Evolutionary conservation across 257 asterid species (phyloP).

Genomic region (Eustoma russellianum): DNA sequence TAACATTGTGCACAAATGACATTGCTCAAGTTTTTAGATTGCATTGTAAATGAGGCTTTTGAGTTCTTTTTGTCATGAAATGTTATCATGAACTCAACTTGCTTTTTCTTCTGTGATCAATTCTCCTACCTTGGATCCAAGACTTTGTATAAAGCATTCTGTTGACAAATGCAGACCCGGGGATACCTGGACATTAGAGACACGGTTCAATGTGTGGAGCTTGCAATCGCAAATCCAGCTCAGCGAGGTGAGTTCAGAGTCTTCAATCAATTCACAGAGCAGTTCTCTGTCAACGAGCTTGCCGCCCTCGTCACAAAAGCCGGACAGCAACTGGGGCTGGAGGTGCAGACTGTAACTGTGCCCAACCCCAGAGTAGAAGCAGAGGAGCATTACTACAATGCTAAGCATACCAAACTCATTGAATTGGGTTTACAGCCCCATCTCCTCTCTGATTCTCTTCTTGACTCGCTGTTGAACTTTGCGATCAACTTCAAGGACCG

Average conservation of each 20-base stretch:
- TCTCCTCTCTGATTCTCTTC: conserved; percentile 87
- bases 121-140: no score
- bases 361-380: conserved; percentile 98
- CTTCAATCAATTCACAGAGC: conserved; percentile 92
- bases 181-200: conserved; percentile 94
- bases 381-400: conserved; percentile 93
- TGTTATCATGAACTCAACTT: no score
- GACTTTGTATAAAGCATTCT: conserved; percentile 5
- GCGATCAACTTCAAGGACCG: conserved; percentile 72
- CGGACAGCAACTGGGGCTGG: conserved; percentile 75
- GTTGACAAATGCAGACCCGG: conserved; percentile 49
- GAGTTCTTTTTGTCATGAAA: no score
- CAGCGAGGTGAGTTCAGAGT: conserved; percentile 80
- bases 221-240: conserved; percentile 95
- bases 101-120: no score
- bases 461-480: conserved; percentile 80
- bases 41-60: no score
- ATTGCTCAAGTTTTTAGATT: no score
- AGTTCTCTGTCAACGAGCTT: conserved; percentile 88
- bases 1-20: no score
- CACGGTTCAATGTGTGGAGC: conserved; percentile 92
- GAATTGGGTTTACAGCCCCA: conserved; percentile 87
- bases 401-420: conserved; percentile 82
- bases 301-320: conserved; percentile 83
- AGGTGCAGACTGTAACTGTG: conserved; percentile 58